Conservation (phyloP, 768 basidiomycete species). For the Lactarius deliciosus region DNA sequence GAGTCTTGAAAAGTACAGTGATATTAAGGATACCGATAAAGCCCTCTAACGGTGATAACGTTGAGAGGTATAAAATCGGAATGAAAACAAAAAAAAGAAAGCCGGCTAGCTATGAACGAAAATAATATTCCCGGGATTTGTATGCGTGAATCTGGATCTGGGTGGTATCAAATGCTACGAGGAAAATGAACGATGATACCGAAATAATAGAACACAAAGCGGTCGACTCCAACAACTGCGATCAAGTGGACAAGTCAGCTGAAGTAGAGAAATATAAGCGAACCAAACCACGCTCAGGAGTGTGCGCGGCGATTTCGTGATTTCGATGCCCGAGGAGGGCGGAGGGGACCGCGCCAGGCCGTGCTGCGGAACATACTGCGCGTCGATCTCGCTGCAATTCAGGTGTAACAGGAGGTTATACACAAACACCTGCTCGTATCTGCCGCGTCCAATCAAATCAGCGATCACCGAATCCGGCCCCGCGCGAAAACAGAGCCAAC, state of each 20-base stretch:
- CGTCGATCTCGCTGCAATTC: slow-evolving; percentile 71
- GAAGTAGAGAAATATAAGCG: too few species aligned
- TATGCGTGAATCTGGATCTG: slow-evolving; percentile 32
- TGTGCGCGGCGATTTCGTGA: slow-evolving; percentile 52
- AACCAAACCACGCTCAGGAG: not conserved
- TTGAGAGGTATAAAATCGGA: not conserved
- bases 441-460: slow-evolving; percentile 32
- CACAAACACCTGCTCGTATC: slow-evolving; percentile 89
- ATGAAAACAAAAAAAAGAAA: not conserved
- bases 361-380: slow-evolving; percentile 73
- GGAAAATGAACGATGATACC: slow-evolving; percentile 34
- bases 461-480: not conserved
- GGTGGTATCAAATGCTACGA: not conserved
- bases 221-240: not conserved
- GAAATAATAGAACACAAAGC: slow-evolving; percentile 4
- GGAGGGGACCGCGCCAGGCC: too few species aligned
- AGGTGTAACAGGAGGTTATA: too few species aligned
- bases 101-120: not conserved
- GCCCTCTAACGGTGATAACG: not conserved
- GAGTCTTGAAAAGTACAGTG: slow-evolving; percentile 8
- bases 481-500: slow-evolving; percentile 34
- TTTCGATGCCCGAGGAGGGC: slow-evolving; percentile 55
- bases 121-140: not conserved
- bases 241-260: not conserved
- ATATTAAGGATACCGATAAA: slow-evolving; percentile 19